Percentiles rank a stretch among this genome's conserved stretches.
Evolutionary conservation across 2,329 filamentous ascomycete genomes (phyloP).

Genomic region (Epichloe hybrida): DNA sequence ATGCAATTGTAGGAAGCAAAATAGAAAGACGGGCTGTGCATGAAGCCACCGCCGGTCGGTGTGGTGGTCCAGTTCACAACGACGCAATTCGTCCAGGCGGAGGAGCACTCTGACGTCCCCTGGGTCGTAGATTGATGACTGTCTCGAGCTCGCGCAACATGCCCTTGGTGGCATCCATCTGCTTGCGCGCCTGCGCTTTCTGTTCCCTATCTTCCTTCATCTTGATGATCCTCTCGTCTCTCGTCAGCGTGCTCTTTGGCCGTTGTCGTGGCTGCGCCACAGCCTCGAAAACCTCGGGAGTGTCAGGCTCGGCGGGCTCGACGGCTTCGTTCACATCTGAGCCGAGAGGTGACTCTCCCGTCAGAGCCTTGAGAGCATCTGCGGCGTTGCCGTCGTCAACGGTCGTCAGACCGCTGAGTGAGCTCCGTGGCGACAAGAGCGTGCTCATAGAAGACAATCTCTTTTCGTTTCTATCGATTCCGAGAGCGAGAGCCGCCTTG

Average conservation of each 20-base stretch:
- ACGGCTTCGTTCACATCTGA: constrained; percentile 40
- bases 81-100: constrained; percentile 22
- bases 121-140: constrained; percentile 52
- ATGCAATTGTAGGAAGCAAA: neutral
- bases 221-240: constrained; percentile 77
- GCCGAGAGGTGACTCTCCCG: constrained; percentile 49
- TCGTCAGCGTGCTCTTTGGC: constrained; percentile 56
- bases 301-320: constrained; percentile 49
- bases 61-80: constrained; percentile 19
- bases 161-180: constrained; percentile 66
- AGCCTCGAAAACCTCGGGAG: constrained; percentile 81
- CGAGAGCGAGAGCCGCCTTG: constrained; percentile 66
- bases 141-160: constrained; percentile 92
- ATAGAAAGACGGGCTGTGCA: neutral
- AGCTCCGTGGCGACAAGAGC: constrained; percentile 43
- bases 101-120: constrained; percentile 24
- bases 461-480: constrained; percentile 70
- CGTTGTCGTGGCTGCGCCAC: constrained; percentile 51
- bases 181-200: constrained; percentile 58
- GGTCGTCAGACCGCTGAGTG: constrained; percentile 54
- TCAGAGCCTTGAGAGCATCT: constrained; percentile 64
- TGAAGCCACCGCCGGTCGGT: too few species aligned
- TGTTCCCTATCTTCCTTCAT: constrained; percentile 77
- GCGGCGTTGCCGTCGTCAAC: constrained; percentile 38
- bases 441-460: constrained; percentile 49